Evolutionary conservation across 129 eudicot species (phyloP).

Genomic region (Glebionis coronaria): DNA sequence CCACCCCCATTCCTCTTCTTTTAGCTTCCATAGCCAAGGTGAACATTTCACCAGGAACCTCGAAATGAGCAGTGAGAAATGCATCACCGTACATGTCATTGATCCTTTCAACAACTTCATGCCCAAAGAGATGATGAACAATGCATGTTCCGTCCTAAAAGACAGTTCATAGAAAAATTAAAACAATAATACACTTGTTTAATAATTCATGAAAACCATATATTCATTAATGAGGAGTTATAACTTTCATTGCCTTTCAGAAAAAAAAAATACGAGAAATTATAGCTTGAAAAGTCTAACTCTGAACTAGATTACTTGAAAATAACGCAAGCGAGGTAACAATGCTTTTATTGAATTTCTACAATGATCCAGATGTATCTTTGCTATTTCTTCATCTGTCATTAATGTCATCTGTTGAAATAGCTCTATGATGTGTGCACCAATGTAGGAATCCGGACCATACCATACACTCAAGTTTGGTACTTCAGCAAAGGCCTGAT

Average conservation of each 20-base stretch:
- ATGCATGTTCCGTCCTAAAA: slow-evolving; percentile 92
- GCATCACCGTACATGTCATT: slow-evolving; percentile 97
- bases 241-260: not conserved
- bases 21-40: slow-evolving; percentile 97
- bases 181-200: not conserved
- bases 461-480: slow-evolving; percentile 75
- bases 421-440: slow-evolving; percentile 89
- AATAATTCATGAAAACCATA: not conserved
- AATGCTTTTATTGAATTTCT: slow-evolving; percentile 61
- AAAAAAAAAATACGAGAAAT: not conserved
- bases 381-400: slow-evolving; percentile 92
- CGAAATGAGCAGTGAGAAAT: slow-evolving; percentile 93
- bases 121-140: slow-evolving; percentile 94
- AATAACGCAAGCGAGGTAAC: slow-evolving; percentile 83
- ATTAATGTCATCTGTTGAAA: slow-evolving; percentile 78
- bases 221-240: not conserved
- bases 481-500: slow-evolving; percentile 86
- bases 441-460: slow-evolving; percentile 99
- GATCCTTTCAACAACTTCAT: slow-evolving; percentile 85
- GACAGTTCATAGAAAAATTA: not conserved
- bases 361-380: slow-evolving; percentile 73
- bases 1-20: slow-evolving; percentile 97
- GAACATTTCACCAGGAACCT: slow-evolving; percentile 99
- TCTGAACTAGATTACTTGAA: slow-evolving; percentile 44
- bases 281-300: not conserved